Evolutionary conservation across 257 asterid genomes (phyloP), one percentile per base, ranked within the genome.

Genomic region (Cordia subcordata): DNA sequence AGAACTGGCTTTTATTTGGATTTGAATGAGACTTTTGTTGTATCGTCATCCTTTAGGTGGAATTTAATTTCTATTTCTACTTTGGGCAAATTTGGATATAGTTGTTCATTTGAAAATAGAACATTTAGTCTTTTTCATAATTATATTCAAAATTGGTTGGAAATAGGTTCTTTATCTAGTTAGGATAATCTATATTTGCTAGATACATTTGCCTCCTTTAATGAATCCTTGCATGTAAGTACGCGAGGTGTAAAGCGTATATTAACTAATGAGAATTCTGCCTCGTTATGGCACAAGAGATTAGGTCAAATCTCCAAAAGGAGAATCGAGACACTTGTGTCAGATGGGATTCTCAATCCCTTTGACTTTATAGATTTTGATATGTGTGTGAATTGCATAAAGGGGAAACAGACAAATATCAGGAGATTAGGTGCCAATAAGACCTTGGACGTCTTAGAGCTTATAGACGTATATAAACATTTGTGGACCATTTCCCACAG

Each of bases 251-350:
- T 6, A 27, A 27, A 27, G 35, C 3, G 35, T 1, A 27, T 1
- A 27, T 27, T 27, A 27, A 27, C n/a, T n/a, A n/a, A 6, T 27
- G 56, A 17, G 27, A 22, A 52, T 17, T 16, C 22, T 11, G 27
- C 13, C 13, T 8, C 27, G 9, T 52, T 52, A 18, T 52, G 56
- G 27, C 33, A 52, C 4, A 52, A 52, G 33, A 10, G 32, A 16
- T 52, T 52, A 52, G 56, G 35, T n/a, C 35, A 52, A 10, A 17
- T 52, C 56, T 18, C 1, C 5, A 8, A 20, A 17, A 1, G 13
- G 27, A 52, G 33, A 52, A 19, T 52, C 8, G 27, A 52, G 35
- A 52, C 32, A 17, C 56, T 52, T 52, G 56, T 52, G 56, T 12
- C 56, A 8, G 13, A 52, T 20, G 22, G 13, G 8, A 52, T 52